Evolutionary conservation across 2,329 filamentous ascomycete genomes (phyloP).

Genomic region (Simplicillium sp.): DNA sequence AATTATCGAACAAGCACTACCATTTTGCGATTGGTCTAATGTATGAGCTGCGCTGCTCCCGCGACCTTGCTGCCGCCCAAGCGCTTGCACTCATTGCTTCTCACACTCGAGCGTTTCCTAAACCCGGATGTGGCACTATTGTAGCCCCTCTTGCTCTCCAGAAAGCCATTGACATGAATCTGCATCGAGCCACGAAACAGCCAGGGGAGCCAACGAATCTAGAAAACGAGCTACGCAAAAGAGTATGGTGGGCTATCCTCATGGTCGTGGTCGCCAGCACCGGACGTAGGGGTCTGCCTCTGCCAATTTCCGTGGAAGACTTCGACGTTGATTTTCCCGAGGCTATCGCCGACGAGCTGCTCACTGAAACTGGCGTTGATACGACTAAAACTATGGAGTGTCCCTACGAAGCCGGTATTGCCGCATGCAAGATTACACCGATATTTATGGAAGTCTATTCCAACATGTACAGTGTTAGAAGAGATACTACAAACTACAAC

Average conservation of each 20-base stretch:
- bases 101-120: slow-evolving; percentile 69
- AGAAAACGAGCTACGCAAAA: slow-evolving; percentile 66
- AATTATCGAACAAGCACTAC: slow-evolving; percentile 67
- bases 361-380: slow-evolving; percentile 56
- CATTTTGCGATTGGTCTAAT: slow-evolving; percentile 64
- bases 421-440: slow-evolving; percentile 54
- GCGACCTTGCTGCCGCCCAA: slow-evolving; percentile 59
- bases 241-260: slow-evolving; percentile 67
- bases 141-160: slow-evolving; percentile 56
- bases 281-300: slow-evolving; percentile 68
- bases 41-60: slow-evolving; percentile 52
- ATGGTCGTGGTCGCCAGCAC: slow-evolving; percentile 58
- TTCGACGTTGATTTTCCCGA: slow-evolving; percentile 73
- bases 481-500: slow-evolving; percentile 54
- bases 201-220: slow-evolving; percentile 40
- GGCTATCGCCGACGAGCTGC: slow-evolving; percentile 59
- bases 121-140: slow-evolving; percentile 65
- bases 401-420: slow-evolving; percentile 56
- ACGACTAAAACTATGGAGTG: slow-evolving; percentile 47
- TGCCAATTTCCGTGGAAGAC: slow-evolving; percentile 64
- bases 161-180: slow-evolving; percentile 63
- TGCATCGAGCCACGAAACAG: slow-evolving; percentile 60
- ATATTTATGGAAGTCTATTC: slow-evolving; percentile 66
- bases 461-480: slow-evolving; percentile 63
- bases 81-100: slow-evolving; percentile 62